Percentiles rank a stretch among this genome's conserved stretches.
phyloP scores from a whole-genome alignment of 192 early-diverging fungal species.

The Pecoramyces ruminantium region DNA sequence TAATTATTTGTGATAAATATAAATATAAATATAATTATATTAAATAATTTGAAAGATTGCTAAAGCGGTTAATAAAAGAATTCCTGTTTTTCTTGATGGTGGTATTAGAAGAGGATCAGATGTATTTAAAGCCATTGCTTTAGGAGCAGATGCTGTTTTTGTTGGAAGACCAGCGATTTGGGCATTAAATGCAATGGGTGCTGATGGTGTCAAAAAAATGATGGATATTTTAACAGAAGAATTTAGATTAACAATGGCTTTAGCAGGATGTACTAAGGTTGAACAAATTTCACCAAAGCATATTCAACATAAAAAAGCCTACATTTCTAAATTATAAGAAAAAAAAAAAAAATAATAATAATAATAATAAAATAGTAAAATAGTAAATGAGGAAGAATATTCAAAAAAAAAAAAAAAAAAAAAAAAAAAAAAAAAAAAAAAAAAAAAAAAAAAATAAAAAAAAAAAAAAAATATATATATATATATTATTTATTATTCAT shows the following conservation, averaged over 20 bases:
- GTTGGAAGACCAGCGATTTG: constrained; percentile 45
- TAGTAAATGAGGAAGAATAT: too few species aligned
- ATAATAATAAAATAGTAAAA: too few species aligned
- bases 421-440: too few species aligned
- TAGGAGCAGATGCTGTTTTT: constrained; percentile 85
- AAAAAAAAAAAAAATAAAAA: too few species aligned
- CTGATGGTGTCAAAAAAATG: constrained; percentile 3
- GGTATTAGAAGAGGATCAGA: constrained; percentile 83
- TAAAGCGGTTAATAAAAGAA: background rate
- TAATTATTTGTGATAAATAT: too few species aligned
- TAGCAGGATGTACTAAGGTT: background rate
- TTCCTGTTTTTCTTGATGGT: constrained; percentile 72
- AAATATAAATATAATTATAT: too few species aligned
- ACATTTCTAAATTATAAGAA: background rate
- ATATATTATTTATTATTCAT: too few species aligned
- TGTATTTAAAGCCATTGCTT: constrained; percentile 86
- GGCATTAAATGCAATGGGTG: background rate
- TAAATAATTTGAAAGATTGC: background rate
- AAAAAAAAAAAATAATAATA: background rate
- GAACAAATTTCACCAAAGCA: background rate
- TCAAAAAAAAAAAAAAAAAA: too few species aligned
- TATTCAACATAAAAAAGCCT: background rate
- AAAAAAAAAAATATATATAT: too few species aligned
- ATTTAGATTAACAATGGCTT: background rate
- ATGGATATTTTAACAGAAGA: constrained; percentile 1